Base-by-base conservation (phyloP, 495 filamentous ascomycete species). In the Clavariopsis aquatica region DNA sequence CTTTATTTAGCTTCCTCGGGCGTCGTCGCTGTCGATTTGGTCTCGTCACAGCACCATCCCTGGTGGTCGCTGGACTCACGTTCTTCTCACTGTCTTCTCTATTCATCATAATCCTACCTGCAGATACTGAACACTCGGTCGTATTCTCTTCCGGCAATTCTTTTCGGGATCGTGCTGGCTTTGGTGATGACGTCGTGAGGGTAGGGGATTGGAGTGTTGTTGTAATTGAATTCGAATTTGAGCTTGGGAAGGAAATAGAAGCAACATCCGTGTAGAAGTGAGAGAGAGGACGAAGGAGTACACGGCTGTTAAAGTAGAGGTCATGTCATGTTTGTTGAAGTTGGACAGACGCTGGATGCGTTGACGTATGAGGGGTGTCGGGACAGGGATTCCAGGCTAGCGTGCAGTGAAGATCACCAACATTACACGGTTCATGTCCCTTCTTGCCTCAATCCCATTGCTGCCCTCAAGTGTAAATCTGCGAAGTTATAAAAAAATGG, bases 361-460 rank as follows among this genome's bases (percentile, higher is more conserved):
- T 60, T 62, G 61, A 69, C 51, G 65, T 66, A 60, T 63, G 63
- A 66, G 56, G 63, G 63, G 63, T 57, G 59, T 53, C 26, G 53
- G 23, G 34, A 26, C 20, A 57, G 49, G 38, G 38, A 15, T 43
- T n/a, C 38, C 38, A 15, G 38, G 3, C 64, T 65, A 63, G 53
- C 63, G 31, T 46, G 47, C 55, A 53, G 20, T 23, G 54, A n/a
- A 51, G 46, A 65, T 65, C 62, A n/a, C 36, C 29, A 57, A 43
- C 38, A 17, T 43, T 17, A 17, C n/a, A 2, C 38, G 38, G 12
- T 17, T 17, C n/a, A 15, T 43, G 38, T 3, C 38, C 38, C n/a
- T 3, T 43, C 6, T 17, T 12, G 12, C 5, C 31, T 34, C 12
- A 5, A 12, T 34, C 31, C 12, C 31, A 34, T 6, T 34, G 12